Base-by-base conservation (phyloP, 768 basidiomycete genomes). In the Myochromella boudieri region DNA sequence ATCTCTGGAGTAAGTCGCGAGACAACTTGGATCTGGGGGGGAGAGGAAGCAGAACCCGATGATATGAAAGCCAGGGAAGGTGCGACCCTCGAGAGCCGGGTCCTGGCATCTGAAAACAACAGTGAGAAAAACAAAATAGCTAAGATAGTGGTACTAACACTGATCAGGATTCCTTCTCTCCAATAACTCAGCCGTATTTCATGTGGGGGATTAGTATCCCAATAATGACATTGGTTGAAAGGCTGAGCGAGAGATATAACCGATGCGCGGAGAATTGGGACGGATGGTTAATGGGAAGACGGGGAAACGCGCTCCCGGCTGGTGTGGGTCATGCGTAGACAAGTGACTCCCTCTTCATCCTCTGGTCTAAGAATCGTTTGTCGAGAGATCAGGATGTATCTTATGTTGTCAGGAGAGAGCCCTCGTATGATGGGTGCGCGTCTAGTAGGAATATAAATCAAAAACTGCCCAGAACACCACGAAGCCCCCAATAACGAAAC, bases 391-490 rank as follows among this genome's bases (percentile, higher is more conserved):
- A n/a, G n/a, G n/a, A n/a, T n/a, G n/a, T n/a, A n/a, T n/a, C n/a
- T n/a, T n/a, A n/a, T n/a, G n/a, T n/a, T n/a, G n/a, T n/a, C n/a
- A n/a, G n/a, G n/a, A n/a, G n/a, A n/a, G n/a, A n/a, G n/a, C n/a
- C n/a, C n/a, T n/a, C n/a, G n/a, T n/a, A n/a, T n/a, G n/a, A n/a
- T n/a, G n/a, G n/a, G n/a, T n/a, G n/a, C n/a, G n/a, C n/a, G n/a
- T 57, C 57, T 43, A 59, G 53, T 10, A 57, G 28, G 21, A 52
- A 58, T 6, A 76, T 70, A n/a, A 29, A 84, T 64, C 37, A 85
- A 55, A 52, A 84, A 80, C 58, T 85, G 84, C 4, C 78, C 72
- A 1, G 84, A 81, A 53, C 84, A 84, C n/a, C 84, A 76, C 0
- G 79, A 80, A 49, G 84, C 81, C 54, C 84, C 83, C 34, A 76